Base-by-base conservation (phyloP, 148 eudicot genomes). In the Fagopyrum tataricum region DNA sequence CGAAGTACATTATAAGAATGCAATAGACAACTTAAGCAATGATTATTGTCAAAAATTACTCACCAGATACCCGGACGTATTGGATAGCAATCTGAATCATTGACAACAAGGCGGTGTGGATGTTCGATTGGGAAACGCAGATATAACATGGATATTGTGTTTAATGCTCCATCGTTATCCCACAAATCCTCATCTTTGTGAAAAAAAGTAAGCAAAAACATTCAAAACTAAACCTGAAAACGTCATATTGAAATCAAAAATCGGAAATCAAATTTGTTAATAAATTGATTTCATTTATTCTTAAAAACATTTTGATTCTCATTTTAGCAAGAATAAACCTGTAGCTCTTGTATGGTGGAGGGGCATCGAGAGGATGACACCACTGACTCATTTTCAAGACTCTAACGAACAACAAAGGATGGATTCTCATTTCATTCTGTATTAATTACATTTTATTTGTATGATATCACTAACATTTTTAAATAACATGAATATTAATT, bases 141-240 rank as follows among this genome's bases (percentile, higher is more conserved):
- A 79, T 91, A 91, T 81, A 91, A 87, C 98, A 91, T 93, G 41
- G 98, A 93, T 74, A 85, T 73, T 15, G 95, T 93, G 84, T 91
- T 93, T 4, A 93, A 86, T 24, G 98, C 97, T 72, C 98, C 98
- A 73, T 94, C 98, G 76, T 94, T 94, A 75, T 94, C 98, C 96
- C 96, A 87, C 98, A 96, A 94, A 70, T 94, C 96, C 81, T 91
- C 96, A 76, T 94, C 98, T 84, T 97, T 94, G 87, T 72, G 17
- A 15, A 48, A 48, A 12, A 48, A 31, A 31, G 37, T 31, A 31
- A 31, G 37, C 37, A 31, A 31, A 31, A 31, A 31, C 37, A 31
- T 31, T 31, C 37, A 1, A 31, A 31, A 31, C 2, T n/a, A n/a
- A n/a, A n/a, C n/a, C n/a, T 31, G 37, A 13, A 31, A 31, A 31